Conservation (phyloP, 306 rosid species). For the Rubus idaeus region DNA sequence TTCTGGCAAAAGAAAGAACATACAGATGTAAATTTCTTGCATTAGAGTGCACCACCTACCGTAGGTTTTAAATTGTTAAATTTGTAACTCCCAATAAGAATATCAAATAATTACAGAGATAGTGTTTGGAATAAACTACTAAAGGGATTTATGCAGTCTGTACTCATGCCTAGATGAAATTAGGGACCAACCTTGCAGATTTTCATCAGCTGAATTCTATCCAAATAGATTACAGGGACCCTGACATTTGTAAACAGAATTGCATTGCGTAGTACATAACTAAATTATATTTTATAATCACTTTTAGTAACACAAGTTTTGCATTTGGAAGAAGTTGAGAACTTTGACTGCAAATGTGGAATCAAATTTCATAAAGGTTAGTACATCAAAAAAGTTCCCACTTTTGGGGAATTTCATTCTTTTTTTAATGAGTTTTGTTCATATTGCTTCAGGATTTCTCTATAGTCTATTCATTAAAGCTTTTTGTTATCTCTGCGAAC, state of each 20-base stretch:
- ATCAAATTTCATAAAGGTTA: background rate
- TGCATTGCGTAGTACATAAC: background rate
- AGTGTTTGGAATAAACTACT: too few species aligned
- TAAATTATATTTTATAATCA: background rate
- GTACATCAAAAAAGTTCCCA: background rate
- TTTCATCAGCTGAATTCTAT: background rate
- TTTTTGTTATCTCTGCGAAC: background rate
- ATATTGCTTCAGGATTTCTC: background rate
- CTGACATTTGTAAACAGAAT: background rate
- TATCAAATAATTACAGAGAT: background rate
- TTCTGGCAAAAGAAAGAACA: slow-evolving; percentile 34
- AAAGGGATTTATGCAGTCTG: too few species aligned
- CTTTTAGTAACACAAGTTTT: background rate
- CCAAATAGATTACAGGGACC: too few species aligned
- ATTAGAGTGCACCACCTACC: background rate
- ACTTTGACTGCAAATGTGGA: background rate
- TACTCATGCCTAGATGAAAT: background rate
- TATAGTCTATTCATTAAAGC: too few species aligned
- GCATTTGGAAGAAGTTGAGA: background rate
- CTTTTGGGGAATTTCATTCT: background rate
- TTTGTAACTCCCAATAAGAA: background rate
- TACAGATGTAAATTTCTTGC: background rate
- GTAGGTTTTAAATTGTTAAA: too few species aligned
- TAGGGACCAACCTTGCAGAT: background rate
- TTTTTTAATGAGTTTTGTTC: background rate